Evolutionary conservation across 2,329 filamentous ascomycete species (phyloP).

Genomic region (Penicillium sp.): DNA sequence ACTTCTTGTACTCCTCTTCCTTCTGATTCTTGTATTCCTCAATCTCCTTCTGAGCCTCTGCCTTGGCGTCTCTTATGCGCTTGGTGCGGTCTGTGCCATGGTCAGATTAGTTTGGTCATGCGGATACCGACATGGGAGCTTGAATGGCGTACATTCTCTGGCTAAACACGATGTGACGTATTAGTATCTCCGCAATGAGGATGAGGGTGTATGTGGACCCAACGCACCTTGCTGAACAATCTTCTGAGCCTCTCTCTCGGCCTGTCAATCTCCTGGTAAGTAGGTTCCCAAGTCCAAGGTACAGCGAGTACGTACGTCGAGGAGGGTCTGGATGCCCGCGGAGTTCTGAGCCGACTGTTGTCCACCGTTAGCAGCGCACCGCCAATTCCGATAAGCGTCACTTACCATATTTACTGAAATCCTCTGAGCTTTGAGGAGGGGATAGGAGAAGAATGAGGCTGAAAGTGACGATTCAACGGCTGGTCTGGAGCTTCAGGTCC

Average conservation of each 20-base stretch:
- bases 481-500: constrained; percentile 30
- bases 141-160: constrained; percentile 72
- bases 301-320: constrained; percentile 71
- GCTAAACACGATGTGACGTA: constrained; percentile 54
- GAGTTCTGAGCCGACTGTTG: constrained; percentile 95
- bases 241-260: constrained; percentile 97
- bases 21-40: constrained; percentile 87
- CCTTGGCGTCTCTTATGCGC: constrained; percentile 92
- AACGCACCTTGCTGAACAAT: constrained; percentile 90
- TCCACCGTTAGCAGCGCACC: constrained; percentile 8
- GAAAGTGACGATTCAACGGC: constrained; percentile 20
- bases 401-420: constrained; percentile 32
- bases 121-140: constrained; percentile 9
- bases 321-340: constrained; percentile 94
- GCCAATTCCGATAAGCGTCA: neutral
- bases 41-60: constrained; percentile 97
- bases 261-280: constrained; percentile 55
- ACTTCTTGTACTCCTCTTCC: constrained; percentile 93
- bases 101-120: constrained; percentile 12
- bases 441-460: constrained; percentile 8
- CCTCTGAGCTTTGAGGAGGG: constrained; percentile 13
- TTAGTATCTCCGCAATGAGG: constrained; percentile 19
- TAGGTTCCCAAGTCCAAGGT: constrained; percentile 1
- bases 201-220: neutral
- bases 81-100: constrained; percentile 77